phyloP scores from a whole-genome alignment of 495 filamentous ascomycete genomes.

The Tuber aestivum region DNA sequence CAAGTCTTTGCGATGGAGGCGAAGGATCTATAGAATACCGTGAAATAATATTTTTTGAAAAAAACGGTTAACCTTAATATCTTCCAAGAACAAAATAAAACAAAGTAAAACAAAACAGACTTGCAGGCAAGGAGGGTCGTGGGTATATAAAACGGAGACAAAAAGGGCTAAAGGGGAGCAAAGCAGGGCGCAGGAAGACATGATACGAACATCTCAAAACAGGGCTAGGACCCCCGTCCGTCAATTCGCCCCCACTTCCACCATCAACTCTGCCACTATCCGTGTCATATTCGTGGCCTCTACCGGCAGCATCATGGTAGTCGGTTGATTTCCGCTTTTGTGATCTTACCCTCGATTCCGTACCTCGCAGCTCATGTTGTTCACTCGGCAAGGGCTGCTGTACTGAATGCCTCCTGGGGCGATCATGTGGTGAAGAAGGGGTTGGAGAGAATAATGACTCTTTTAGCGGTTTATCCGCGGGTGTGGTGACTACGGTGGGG shows the following conservation, averaged over 20 bases:
- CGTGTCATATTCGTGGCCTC: slow-evolving; percentile 16
- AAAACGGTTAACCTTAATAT: slow-evolving; percentile 29
- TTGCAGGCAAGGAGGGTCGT: slow-evolving; percentile 6
- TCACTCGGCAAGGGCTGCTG: slow-evolving; percentile 13
- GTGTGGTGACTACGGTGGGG: slow-evolving; percentile 40
- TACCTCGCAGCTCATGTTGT: slow-evolving; percentile 19
- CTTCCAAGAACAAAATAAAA: slow-evolving; percentile 11
- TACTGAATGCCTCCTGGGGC: slow-evolving; percentile 20
- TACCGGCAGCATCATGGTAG: slow-evolving; percentile 21
- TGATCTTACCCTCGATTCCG: slow-evolving; percentile 12
- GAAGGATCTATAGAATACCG: slow-evolving; percentile 24
- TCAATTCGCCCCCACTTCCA: slow-evolving; percentile 20
- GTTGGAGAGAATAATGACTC: slow-evolving; percentile 24
- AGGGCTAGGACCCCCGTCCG: slow-evolving; percentile 23
- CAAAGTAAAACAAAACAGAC: slow-evolving; percentile 12
- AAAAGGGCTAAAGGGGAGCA: slow-evolving; percentile 16
- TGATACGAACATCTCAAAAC: slow-evolving; percentile 34
- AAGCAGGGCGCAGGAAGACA: slow-evolving; percentile 23
- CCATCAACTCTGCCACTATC: slow-evolving; percentile 15
- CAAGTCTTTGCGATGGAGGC: slow-evolving; percentile 26
- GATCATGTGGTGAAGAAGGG: slow-evolving; percentile 28
- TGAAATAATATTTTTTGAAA: not conserved
- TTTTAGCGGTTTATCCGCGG: slow-evolving; percentile 24
- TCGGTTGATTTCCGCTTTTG: slow-evolving; percentile 35
- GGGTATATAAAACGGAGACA: slow-evolving; percentile 30